Base-by-base conservation (phyloP, 805 yeast species). In the Spathaspora sp. region DNA sequence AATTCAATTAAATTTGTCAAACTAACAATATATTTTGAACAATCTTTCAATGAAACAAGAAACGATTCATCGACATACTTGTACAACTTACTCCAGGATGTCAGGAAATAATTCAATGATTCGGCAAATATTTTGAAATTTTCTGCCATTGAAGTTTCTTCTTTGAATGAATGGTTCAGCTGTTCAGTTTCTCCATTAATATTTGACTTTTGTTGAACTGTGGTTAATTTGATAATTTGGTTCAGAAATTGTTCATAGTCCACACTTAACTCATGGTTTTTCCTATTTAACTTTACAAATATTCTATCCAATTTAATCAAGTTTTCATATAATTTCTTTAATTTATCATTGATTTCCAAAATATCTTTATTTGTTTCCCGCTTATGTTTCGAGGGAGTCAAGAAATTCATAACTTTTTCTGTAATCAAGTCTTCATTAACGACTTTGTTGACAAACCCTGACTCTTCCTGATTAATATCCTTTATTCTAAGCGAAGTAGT, bases 361-460 rank as follows among this genome's bases (percentile, higher is more conserved):
- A 75, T 75, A 39, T 75, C 79, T 57, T 87, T 94, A 47, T 85
- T 76, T 59, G 93, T 89, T 61, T 89, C 97, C 44, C 86, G 82
- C 55, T 81, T 82, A 58, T 80, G 80, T 57, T 75, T 75, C 14
- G 76, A 66, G 47, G 89, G 85, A 51, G 93, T 86, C 62, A 93
- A 89, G n/a, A 96, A 96, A 63, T 93, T 93, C 86, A 93, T 87
- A 43, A 94, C 83, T 2, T 88, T 86, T 63, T 93, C 99, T 0
- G 96, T 85, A n/a, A 93, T 78, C 12, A 89, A 83, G 48, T 94
- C 99, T 55, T 82, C 80, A 43, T 81, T 79, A 26, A 79, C 81
- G 5, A 69, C 75, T 53, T 65, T 69, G 51, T 60, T 76, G 43
- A 68, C 78, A 52, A 61, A 55, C 52, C 63, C 63, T 46, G 56